Conservation (phyloP, 352 stramenopile genomes). For the Pythium oligandrum region DNA sequence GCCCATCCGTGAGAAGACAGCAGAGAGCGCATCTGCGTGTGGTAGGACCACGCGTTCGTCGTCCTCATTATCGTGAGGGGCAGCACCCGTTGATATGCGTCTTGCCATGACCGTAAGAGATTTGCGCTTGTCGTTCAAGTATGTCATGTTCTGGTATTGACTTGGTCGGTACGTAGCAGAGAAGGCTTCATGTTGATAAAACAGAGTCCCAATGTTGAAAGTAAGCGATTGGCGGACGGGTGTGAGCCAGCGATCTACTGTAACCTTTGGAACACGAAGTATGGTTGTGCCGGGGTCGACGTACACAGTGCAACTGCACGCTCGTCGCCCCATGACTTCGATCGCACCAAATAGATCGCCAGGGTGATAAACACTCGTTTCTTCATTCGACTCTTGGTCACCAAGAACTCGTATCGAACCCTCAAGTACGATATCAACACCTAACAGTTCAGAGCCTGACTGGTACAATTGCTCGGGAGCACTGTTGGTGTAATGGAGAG, state of each 20-base stretch:
- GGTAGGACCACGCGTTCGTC: too few species aligned
- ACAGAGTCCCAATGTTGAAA: constrained; percentile 33
- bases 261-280: constrained; percentile 24
- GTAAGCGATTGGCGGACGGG: constrained; percentile 27
- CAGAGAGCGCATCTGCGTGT: too few species aligned
- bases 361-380: constrained; percentile 2
- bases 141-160: not conserved
- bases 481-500: too few species aligned
- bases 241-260: constrained; percentile 43
- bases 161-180: not conserved
- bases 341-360: constrained; percentile 17
- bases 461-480: too few species aligned
- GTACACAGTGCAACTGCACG: constrained; percentile 9
- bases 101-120: constrained; percentile 13
- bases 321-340: not conserved
- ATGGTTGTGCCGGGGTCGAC: constrained; percentile 32
- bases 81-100: constrained; percentile 2
- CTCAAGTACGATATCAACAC: constrained; percentile 30
- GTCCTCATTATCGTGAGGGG: too few species aligned
- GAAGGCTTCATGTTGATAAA: constrained; percentile 18
- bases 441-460: too few species aligned
- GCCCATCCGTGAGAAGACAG: constrained; percentile 13
- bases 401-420: constrained; percentile 14
- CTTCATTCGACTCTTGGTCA: not conserved
- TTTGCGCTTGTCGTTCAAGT: constrained; percentile 14